phyloP scores from a whole-genome alignment of 2,329 filamentous ascomycete species.

The Fusarium sp. region DNA sequence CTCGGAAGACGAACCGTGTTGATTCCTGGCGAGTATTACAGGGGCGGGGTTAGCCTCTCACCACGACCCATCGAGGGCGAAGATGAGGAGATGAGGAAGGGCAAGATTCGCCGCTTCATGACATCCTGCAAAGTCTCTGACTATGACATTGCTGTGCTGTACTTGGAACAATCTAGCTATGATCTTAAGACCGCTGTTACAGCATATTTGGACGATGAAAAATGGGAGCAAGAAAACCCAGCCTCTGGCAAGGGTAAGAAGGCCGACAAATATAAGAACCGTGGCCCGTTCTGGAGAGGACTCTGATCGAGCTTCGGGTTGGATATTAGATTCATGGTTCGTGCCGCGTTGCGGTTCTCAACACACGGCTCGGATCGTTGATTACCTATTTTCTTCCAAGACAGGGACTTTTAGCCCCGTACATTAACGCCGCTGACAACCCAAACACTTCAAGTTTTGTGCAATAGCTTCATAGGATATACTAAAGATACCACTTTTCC shows the following conservation, averaged over 20 bases:
- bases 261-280: constrained; percentile 44
- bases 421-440: constrained; percentile 43
- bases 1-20: constrained; percentile 72
- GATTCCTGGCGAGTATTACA: constrained; percentile 76
- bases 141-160: constrained; percentile 78
- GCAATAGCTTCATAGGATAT: constrained; percentile 39
- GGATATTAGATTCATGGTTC: constrained; percentile 43
- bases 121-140: constrained; percentile 78
- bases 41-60: constrained; percentile 71
- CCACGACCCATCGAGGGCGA: constrained; percentile 77
- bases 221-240: constrained; percentile 77
- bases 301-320: constrained; percentile 33
- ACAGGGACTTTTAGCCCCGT: constrained; percentile 38
- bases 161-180: constrained; percentile 74
- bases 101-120: constrained; percentile 79
- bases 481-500: constrained; percentile 33
- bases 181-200: constrained; percentile 71
- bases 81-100: constrained; percentile 75
- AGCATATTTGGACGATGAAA: constrained; percentile 74
- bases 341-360: constrained; percentile 36
- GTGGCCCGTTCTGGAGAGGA: constrained; percentile 45
- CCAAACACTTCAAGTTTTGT: constrained; percentile 39
- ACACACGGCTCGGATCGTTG: constrained; percentile 35
- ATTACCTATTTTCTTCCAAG: constrained; percentile 40
- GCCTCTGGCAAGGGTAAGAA: constrained; percentile 33